Base-by-base conservation (phyloP, 2,329 filamentous ascomycete genomes). In the Xylariaceae sp. region DNA sequence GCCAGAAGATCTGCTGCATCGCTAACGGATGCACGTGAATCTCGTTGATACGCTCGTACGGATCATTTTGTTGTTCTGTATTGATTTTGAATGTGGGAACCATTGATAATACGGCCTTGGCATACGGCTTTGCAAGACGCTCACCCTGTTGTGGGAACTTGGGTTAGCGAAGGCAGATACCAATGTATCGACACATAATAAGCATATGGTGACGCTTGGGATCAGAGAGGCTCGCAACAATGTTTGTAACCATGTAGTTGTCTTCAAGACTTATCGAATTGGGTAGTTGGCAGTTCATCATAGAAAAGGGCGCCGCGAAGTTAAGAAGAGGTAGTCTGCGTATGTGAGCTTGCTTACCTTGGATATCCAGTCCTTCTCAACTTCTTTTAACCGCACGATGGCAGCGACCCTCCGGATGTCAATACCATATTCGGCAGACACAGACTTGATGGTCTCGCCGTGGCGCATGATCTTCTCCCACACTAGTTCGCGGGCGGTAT, bases 201-300 rank as follows among this genome's bases (percentile, higher is more conserved):
- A 50, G 50, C 27, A 44, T 57, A 51, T 35, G 43, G 52, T 47
- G 57, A 59, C 45, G 49, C 47, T 27, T 44, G 45, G 35, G 49
- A 62, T 89, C 86, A 89, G 86, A 86, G 82, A 86, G 81, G 81
- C 77, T 82, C 78, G 80, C 77, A 85, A 85, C 82, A 81, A 75
- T 75, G 53, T 38, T 79, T 86, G 77, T 92, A 92, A 96, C 89
- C 89, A 94, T 85, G 77, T 83, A 68, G 75, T 71, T 84, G 91
- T 97, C 91, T 96, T 96, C 79, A 95, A 96, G 92, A 97, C 92
- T 96, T 96, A 97, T 96, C 92, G 92, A 87, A 81, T 83, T 58
- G 82, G 80, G 79, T 82, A 73, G 76, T 80, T 89, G 72, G 68
- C 60, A 64, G 68, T 27, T 81, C 80, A 83, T 83, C 80, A 82